Percentiles rank a stretch among this genome's conserved stretches.
Conservation (phyloP, 371 early-diverging fungal species). For the Lichtheimia hyalospora region DNA sequence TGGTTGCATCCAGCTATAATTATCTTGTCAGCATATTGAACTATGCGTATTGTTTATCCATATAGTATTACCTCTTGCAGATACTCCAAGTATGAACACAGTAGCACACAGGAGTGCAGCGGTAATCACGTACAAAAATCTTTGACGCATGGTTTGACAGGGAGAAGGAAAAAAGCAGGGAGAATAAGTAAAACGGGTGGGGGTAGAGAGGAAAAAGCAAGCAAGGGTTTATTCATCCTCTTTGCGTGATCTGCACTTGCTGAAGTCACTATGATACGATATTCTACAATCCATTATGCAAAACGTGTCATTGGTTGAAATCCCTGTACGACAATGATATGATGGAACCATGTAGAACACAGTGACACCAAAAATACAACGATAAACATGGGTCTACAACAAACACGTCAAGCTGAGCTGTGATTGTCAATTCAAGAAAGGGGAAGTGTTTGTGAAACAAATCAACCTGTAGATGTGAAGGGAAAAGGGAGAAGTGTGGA, state of each 20-base stretch:
- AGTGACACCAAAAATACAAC: too few species aligned
- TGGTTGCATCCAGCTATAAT: conserved; percentile 1
- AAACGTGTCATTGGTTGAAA: background rate
- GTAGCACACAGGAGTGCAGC: background rate
- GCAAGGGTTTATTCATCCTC: background rate
- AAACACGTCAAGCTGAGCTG: too few species aligned
- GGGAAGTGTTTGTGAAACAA: too few species aligned
- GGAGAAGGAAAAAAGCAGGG: background rate
- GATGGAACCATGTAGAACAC: too few species aligned
- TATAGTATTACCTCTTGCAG: conserved; percentile 4
- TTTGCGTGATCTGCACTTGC: background rate
- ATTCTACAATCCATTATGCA: background rate
- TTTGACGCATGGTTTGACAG: conserved; percentile 2
- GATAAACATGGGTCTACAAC: too few species aligned
- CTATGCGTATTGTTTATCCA: background rate
- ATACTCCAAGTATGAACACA: background rate
- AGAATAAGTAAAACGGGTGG: conserved; percentile 1
- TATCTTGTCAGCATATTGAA: background rate
- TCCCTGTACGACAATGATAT: too few species aligned
- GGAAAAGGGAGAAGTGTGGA: too few species aligned
- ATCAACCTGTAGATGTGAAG: too few species aligned
- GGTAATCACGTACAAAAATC: background rate
- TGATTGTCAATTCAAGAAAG: too few species aligned
- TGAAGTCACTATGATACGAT: conserved; percentile 1
- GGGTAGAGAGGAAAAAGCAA: background rate